phyloP scores from a whole-genome alignment of 805 yeast genomes.

The Nakazawaea populi region DNA sequence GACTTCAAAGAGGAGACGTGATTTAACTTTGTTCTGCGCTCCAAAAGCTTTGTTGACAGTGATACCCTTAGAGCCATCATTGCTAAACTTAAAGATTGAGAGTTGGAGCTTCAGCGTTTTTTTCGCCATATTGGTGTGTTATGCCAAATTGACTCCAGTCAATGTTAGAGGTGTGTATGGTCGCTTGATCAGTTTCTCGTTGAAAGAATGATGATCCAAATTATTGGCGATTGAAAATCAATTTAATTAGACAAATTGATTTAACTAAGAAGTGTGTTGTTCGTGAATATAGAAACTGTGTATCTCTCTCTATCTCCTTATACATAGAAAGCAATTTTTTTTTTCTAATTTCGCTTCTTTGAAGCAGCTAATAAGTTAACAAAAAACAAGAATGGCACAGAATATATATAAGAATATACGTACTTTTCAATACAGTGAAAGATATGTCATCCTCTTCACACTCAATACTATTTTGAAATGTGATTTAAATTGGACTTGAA shows the following conservation, averaged over 20 bases:
- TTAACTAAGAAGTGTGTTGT: no score
- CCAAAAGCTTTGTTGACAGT: constrained; percentile 15
- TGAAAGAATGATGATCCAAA: background rate
- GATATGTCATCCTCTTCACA: no score
- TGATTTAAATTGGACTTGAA: no score
- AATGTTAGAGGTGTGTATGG: constrained; percentile 33
- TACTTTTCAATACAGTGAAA: no score
- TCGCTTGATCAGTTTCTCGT: constrained; percentile 19
- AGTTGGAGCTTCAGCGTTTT: constrained; percentile 27
- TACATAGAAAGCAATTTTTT: no score
- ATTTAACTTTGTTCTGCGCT: constrained; percentile 41
- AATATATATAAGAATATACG: background rate
- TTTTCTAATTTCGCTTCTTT: background rate
- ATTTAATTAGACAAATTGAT: no score
- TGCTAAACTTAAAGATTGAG: constrained; percentile 18
- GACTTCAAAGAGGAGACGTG: constrained; percentile 34
- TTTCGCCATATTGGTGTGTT: constrained; percentile 32
- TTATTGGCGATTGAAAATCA: no score
- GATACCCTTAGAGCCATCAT: constrained; percentile 6
- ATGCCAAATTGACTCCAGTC: constrained; percentile 22
- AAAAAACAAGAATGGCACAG: background rate
- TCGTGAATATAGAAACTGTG: no score
- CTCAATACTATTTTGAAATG: no score
- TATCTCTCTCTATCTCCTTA: no score
- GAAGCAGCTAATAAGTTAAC: background rate